A percentile compares a stretch with the other conserved stretches of the same genome.
Conservation (phyloP, 2,329 filamentous ascomycete genomes). For the Penicillium sp. region DNA sequence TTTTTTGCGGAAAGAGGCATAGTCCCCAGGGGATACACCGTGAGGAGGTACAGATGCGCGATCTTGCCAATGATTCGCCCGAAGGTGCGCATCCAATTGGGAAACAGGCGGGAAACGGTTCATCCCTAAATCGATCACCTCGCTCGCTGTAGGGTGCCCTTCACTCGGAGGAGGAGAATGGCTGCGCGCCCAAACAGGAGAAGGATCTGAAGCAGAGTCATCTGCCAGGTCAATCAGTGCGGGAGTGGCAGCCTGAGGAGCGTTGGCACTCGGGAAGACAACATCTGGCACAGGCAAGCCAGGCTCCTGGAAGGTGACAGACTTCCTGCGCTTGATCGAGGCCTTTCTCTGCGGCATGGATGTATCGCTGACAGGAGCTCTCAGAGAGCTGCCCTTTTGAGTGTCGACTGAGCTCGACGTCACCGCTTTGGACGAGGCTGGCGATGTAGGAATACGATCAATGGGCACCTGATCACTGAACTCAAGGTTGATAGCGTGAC, state of each 20-base stretch:
- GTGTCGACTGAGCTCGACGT: not conserved
- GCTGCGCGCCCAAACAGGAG: constrained; percentile 25
- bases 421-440: not conserved
- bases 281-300: not conserved
- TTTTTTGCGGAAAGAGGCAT: not conserved
- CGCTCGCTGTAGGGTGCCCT: constrained; percentile 11
- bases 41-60: constrained; percentile 2
- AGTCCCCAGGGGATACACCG: not conserved
- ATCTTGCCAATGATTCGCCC: constrained; percentile 22
- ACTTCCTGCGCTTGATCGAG: constrained; percentile 12
- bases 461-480: constrained; percentile 33
- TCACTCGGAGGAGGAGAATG: constrained; percentile 20
- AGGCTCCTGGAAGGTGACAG: constrained; percentile 16
- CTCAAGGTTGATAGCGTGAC: constrained; percentile 42
- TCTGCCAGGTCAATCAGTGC: constrained; percentile 33
- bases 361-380: not conserved
- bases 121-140: not conserved
- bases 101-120: constrained; percentile 38
- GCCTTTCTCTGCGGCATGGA: not conserved
- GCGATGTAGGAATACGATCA: constrained; percentile 8
- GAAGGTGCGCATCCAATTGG: constrained; percentile 36
- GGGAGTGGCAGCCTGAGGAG: constrained; percentile 1
- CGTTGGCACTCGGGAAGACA: not conserved
- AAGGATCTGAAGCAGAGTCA: constrained; percentile 30
- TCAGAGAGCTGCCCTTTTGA: not conserved